Percentiles rank a stretch among this genome's conserved stretches.
phyloP scores from a whole-genome alignment of 345 rosid species.

The Aquilaria sinensis region DNA sequence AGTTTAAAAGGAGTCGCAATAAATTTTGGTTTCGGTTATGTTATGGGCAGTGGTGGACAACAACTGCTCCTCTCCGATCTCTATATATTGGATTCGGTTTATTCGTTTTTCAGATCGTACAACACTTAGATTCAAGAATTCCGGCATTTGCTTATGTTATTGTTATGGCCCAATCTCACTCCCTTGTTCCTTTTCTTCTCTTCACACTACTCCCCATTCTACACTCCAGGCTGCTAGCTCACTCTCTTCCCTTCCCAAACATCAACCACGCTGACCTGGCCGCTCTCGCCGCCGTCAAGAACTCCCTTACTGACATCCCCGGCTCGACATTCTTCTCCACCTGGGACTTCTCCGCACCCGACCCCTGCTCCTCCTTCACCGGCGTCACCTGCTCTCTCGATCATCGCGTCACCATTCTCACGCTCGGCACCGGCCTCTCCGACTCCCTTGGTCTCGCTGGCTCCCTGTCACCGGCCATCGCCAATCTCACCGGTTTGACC shows the following conservation, averaged over 20 bases:
- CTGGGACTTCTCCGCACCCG: conserved; percentile 44
- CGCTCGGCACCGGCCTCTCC: conserved; percentile 47
- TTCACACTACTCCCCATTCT: conserved; percentile 1
- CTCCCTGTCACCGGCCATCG: conserved; percentile 53
- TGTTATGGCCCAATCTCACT: no score
- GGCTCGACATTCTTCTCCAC: conserved; percentile 48
- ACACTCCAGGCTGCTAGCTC: neutral
- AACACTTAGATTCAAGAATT: no score
- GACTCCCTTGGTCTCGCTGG: conserved; percentile 62
- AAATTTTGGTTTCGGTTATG: no score
- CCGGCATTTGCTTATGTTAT: no score
- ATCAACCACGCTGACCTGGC: conserved; percentile 28
- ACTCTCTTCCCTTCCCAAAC: neutral
- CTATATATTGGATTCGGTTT: no score
- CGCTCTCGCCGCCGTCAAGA: conserved; percentile 34
- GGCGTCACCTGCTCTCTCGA: conserved; percentile 46
- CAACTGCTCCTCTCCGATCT: no score
- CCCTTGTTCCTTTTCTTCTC: conserved; percentile 2
- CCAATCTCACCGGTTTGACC: conserved; percentile 52
- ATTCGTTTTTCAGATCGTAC: no score
- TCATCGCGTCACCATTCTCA: conserved; percentile 30
- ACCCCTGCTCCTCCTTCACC: conserved; percentile 53
- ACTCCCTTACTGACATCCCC: conserved; percentile 49
- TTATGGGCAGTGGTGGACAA: no score
- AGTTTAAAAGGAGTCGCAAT: no score